Evolutionary conservation across 306 rosid species (phyloP).

Genomic region (Prinsepia uniflora): DNA sequence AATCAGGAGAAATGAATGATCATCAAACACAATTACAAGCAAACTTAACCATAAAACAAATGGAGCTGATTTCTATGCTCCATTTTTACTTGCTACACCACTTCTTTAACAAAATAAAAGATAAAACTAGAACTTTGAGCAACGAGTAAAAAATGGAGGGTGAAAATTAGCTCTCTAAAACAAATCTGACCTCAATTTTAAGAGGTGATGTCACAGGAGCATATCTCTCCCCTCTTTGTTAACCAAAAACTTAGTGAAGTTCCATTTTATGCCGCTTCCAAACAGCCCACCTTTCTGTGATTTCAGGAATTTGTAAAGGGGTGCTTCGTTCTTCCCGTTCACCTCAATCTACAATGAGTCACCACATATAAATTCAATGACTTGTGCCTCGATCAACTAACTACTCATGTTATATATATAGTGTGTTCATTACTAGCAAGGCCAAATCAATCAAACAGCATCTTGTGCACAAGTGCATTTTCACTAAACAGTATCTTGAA

Average conservation of each 20-base stretch:
- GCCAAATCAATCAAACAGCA: neutral
- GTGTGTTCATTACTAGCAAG: neutral
- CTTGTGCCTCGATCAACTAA: neutral
- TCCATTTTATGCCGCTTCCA: conserved; percentile 89
- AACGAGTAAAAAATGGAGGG: no score
- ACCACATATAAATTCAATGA: neutral
- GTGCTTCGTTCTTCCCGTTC: conserved; percentile 70
- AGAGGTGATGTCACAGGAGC: conserved; percentile 84
- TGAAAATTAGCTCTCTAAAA: neutral
- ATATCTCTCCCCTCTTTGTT: conserved; percentile 85
- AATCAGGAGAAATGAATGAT: neutral
- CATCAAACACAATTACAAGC: neutral
- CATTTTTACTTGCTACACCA: no score
- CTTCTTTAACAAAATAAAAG: no score
- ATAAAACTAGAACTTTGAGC: no score
- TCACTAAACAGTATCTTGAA: neutral
- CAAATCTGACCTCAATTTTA: conserved; percentile 67
- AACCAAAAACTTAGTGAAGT: conserved; percentile 84
- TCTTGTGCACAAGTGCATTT: neutral
- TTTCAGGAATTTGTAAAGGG: conserved; percentile 69
- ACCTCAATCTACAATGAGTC: conserved; percentile 53
- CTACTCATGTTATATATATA: neutral
- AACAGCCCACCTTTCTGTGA: conserved; percentile 66
- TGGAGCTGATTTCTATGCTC: no score
- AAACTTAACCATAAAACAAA: neutral